Conservation (phyloP, 495 filamentous ascomycete genomes). For the Tuber magnatum region DNA sequence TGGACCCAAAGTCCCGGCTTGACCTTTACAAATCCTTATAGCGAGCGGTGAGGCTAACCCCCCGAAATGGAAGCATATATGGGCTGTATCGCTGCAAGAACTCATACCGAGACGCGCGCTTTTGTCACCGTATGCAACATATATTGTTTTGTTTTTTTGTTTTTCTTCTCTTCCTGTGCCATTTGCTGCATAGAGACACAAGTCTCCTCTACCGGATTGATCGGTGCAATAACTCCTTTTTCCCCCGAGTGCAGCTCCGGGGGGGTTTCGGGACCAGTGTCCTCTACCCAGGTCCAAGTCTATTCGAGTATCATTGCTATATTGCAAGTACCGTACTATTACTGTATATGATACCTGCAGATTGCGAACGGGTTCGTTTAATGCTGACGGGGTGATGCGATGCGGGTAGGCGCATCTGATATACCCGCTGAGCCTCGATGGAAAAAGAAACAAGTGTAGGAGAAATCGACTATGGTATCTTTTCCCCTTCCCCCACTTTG, state of each 20-base stretch:
- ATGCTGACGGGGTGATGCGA: neutral
- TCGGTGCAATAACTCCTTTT: neutral
- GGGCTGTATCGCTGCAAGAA: neutral
- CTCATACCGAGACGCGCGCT: neutral
- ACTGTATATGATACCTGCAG: neutral
- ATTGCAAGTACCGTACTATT: neutral
- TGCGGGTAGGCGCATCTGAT: neutral
- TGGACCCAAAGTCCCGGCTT: neutral
- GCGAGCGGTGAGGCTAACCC: neutral
- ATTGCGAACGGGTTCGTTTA: neutral
- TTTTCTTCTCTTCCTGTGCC: neutral
- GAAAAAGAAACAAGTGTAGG: neutral
- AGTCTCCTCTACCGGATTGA: neutral
- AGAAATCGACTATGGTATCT: neutral
- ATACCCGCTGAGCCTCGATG: constrained; percentile 2
- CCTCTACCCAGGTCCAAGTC: neutral
- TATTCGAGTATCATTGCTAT: neutral
- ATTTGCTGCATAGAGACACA: neutral
- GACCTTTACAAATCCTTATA: neutral
- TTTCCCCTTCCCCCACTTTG: neutral
- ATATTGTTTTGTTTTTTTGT: neutral
- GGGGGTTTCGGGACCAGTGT: neutral
- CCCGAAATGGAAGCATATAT: neutral
- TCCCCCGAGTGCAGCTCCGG: neutral
- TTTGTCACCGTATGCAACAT: neutral